Conservation (phyloP, 768 basidiomycete species). For the Amanita pallidorosea region DNA sequence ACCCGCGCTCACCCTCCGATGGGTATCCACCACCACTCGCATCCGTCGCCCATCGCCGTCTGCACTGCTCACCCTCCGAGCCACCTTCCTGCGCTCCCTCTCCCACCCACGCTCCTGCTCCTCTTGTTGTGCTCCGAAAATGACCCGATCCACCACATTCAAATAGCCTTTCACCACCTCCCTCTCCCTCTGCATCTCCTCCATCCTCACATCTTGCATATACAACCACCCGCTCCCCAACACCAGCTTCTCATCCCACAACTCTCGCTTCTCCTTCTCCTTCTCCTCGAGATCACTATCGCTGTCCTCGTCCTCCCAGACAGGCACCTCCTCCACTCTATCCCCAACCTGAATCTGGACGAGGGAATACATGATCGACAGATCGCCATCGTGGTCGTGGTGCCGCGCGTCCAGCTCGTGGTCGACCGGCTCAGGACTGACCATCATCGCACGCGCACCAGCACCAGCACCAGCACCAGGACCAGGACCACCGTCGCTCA, state of each 20-base stretch:
- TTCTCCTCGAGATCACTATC: conserved; percentile 25
- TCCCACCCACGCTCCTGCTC: conserved; percentile 38
- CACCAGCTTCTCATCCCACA: conserved; percentile 76
- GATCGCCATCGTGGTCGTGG: conserved; percentile 29
- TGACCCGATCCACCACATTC: conserved; percentile 68
- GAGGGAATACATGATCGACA: conserved; percentile 57
- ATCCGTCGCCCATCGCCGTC: conserved; percentile 19
- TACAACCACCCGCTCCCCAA: conserved; percentile 81
- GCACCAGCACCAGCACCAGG: too few relatives aligned
- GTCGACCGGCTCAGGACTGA: conserved; percentile 12
- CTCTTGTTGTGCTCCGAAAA: conserved; percentile 51
- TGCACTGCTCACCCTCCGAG: conserved; percentile 37
- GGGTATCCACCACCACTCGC: conserved; percentile 17
- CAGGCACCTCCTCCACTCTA: conserved; percentile 51
- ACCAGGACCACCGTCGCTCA: conserved; percentile 48
- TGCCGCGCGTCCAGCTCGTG: conserved; percentile 7
- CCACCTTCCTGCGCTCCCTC: conserved; percentile 31
- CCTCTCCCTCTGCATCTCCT: conserved; percentile 46
- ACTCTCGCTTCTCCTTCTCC: conserved; percentile 51
- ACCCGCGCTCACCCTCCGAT: conserved; percentile 50
- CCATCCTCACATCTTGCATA: conserved; percentile 47
- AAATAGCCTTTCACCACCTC: conserved; percentile 49
- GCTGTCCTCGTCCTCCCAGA: conserved; percentile 73
- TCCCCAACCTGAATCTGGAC: conserved; percentile 51
- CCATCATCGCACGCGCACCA: conserved; percentile 37